phyloP scores from a whole-genome alignment of 2,329 filamentous ascomycete genomes.

The Pseudogymnoascus pannorum region DNA sequence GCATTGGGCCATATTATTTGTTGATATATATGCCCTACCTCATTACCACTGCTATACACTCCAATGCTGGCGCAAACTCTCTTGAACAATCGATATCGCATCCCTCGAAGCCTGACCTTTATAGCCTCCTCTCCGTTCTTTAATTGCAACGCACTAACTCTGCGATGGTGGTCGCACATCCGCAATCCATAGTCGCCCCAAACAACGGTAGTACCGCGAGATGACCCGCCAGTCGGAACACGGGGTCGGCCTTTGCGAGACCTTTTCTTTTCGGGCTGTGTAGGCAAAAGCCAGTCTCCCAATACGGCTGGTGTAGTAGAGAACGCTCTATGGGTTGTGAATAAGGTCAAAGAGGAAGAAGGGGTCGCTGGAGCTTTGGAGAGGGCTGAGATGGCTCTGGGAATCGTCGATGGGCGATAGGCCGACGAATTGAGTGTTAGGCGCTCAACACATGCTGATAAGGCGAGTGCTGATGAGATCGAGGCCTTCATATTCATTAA shows the following conservation, averaged over 20 bases:
- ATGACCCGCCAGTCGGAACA: slow-evolving; percentile 83
- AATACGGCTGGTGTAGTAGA: slow-evolving; percentile 55
- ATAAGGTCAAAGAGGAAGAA: slow-evolving; percentile 25
- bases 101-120: slow-evolving; percentile 75
- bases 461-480: slow-evolving; percentile 7
- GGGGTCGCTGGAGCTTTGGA: not conserved
- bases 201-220: slow-evolving; percentile 86
- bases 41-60: slow-evolving; percentile 92
- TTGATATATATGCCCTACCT: slow-evolving; percentile 43
- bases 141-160: slow-evolving; percentile 78
- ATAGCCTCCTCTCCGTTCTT: slow-evolving; percentile 93
- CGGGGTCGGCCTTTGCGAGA: slow-evolving; percentile 80
- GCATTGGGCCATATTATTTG: not conserved
- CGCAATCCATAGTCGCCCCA: slow-evolving; percentile 96
- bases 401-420: not conserved
- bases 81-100: slow-evolving; percentile 90
- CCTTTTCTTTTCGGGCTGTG: slow-evolving; percentile 73
- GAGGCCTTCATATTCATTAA: not conserved
- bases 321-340: slow-evolving; percentile 54
- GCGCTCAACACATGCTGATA: slow-evolving; percentile 5
- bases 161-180: slow-evolving; percentile 86
- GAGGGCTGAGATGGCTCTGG: not conserved
- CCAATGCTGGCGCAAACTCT: slow-evolving; percentile 87
- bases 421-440: slow-evolving; percentile 8
- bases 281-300: slow-evolving; percentile 78